These are phyloP conservation scores for Terfezia boudieri DNA, from an alignment of 495 filamentous ascomycete species.

Conservation along the genomic window DNA sequence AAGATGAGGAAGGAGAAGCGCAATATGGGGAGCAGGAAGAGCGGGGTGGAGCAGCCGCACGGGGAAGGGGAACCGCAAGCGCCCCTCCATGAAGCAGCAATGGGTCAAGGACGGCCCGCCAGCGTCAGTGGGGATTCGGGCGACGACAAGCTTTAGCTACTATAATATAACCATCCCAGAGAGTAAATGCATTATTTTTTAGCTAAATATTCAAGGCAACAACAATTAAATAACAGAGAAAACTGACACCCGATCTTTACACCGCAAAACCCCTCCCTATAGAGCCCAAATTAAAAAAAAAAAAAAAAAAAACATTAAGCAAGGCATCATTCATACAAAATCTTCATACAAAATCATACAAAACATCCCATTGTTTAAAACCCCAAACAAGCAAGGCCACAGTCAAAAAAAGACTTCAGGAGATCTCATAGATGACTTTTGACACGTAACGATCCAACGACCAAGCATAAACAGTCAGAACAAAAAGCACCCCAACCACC, in stretches of 20 bases:
- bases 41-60: conserved; percentile 5
- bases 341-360: background rate
- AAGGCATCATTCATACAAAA: background rate
- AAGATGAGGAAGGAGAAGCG: background rate
- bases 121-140: background rate
- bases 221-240: too few relatives aligned
- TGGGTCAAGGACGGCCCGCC: background rate
- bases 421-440: conserved; percentile 14
- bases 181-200: too few relatives aligned
- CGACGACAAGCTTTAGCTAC: background rate
- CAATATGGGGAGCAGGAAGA: conserved; percentile 1
- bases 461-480: background rate
- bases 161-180: too few relatives aligned
- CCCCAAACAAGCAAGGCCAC: conserved; percentile 16
- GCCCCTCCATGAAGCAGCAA: background rate
- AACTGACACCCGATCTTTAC: too few relatives aligned
- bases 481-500: too few relatives aligned
- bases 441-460: conserved; percentile 4
- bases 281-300: too few relatives aligned
- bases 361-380: conserved; percentile 1
- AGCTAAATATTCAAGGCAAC: too few relatives aligned
- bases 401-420: conserved; percentile 17
- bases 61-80: too few relatives aligned
- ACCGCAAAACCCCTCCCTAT: too few relatives aligned
- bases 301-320: background rate